Percentiles rank a stretch among this genome's conserved stretches.
phyloP scores from a whole-genome alignment of 148 eudicot species.

The Drosera capensis region DNA sequence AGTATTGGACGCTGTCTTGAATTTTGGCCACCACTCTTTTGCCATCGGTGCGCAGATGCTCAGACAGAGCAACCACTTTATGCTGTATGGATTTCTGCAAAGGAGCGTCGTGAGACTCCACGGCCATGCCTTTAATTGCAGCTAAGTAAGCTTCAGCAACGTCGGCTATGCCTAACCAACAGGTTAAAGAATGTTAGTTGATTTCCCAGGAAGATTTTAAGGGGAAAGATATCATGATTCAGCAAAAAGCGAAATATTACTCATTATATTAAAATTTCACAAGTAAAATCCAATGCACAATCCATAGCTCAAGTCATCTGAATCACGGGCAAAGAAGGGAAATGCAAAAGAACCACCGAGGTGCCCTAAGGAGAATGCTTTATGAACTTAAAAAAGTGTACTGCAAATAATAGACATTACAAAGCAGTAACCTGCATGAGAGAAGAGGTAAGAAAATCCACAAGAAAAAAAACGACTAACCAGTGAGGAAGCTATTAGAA shows the following conservation, averaged over 20 bases:
- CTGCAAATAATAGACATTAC: too few species aligned
- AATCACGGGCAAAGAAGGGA: too few species aligned
- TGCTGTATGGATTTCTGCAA: slow-evolving; percentile 52
- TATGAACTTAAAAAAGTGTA: too few species aligned
- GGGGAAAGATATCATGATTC: background rate
- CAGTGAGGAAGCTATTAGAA: slow-evolving; percentile 76
- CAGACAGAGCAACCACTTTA: slow-evolving; percentile 42
- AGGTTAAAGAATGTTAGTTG: background rate
- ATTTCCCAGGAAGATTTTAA: background rate
- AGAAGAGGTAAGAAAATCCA: too few species aligned
- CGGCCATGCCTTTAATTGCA: slow-evolving; percentile 43
- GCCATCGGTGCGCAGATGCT: slow-evolving; percentile 45
- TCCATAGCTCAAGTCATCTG: too few species aligned
- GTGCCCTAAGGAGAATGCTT: too few species aligned
- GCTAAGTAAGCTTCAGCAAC: slow-evolving; percentile 78
- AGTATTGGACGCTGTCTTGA: slow-evolving; percentile 57
- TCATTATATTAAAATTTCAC: too few species aligned
- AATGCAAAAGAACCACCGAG: too few species aligned
- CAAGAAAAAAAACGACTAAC: slow-evolving; percentile 14
- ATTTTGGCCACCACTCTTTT: slow-evolving; percentile 58
- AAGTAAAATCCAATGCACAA: too few species aligned
- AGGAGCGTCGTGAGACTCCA: slow-evolving; percentile 33
- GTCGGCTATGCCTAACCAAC: slow-evolving; percentile 61
- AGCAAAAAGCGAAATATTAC: too few species aligned
- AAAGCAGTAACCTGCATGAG: too few species aligned